Evolutionary conservation across 169 alveolate species (phyloP).

Genomic region (Plasmodium billcollinsi): DNA sequence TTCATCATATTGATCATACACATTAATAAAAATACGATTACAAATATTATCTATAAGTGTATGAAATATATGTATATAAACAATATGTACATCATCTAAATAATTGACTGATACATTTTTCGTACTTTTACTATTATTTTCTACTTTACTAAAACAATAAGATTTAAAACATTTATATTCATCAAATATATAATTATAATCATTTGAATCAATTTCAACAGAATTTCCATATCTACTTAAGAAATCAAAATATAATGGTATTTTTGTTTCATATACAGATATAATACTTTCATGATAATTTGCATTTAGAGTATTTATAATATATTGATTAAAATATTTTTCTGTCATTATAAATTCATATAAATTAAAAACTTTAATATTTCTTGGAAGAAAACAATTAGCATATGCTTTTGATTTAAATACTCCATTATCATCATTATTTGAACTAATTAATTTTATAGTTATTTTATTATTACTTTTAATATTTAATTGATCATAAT

Average conservation of each 20-base stretch:
- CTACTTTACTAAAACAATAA: conserved; percentile 49
- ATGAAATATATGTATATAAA: conserved; percentile 55
- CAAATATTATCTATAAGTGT: conserved; percentile 44
- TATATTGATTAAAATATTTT: conserved; percentile 77
- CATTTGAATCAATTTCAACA: conserved; percentile 57
- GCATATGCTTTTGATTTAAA: conserved; percentile 77
- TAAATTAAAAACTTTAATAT: conserved; percentile 72
- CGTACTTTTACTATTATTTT: conserved; percentile 13
- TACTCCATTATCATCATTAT: conserved; percentile 58
- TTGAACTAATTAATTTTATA: conserved; percentile 78
- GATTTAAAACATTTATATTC: conserved; percentile 67
- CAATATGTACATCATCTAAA: conserved; percentile 58
- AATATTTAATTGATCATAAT: conserved; percentile 73
- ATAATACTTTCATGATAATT: conserved; percentile 75
- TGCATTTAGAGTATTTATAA: conserved; percentile 79
- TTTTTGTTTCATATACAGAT: conserved; percentile 71
- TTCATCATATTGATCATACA: conserved; percentile 50
- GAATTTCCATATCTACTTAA: conserved; percentile 75
- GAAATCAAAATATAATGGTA: conserved; percentile 66
- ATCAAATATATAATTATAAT: conserved; percentile 59
- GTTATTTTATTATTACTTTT: conserved; percentile 77
- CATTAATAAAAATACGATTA: conserved; percentile 56
- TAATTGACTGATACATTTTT: conserved; percentile 43
- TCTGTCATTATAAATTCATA: conserved; percentile 79
- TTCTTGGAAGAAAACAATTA: conserved; percentile 76